Evolutionary conservation across 208 protist species (phyloP).

Genomic region (Crithidia sp.): DNA sequence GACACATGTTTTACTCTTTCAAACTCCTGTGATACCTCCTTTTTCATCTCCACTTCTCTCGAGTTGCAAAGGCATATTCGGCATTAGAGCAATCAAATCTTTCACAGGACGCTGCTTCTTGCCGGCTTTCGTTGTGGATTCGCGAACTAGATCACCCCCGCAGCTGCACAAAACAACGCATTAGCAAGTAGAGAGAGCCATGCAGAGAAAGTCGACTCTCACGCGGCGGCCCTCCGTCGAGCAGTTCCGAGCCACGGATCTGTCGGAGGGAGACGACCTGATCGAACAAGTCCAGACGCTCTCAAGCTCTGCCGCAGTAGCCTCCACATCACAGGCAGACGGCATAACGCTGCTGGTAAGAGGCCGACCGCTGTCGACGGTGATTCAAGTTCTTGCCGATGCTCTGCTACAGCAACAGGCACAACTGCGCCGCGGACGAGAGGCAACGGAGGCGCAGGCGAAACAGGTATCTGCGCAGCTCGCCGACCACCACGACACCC

Average conservation of each 20-base stretch:
- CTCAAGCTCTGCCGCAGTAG: background rate
- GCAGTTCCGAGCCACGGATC: background rate
- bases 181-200: background rate
- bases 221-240: background rate
- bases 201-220: slow-evolving; percentile 1
- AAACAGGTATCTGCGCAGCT: background rate
- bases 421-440: background rate
- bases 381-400: slow-evolving; percentile 15
- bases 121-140: no score
- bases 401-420: slow-evolving; percentile 8
- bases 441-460: slow-evolving; percentile 1
- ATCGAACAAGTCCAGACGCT: slow-evolving; percentile 2
- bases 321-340: background rate
- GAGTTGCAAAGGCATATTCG: no score
- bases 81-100: no score
- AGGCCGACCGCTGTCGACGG: background rate
- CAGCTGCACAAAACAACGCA: no score
- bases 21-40: no score
- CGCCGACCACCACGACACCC: background rate
- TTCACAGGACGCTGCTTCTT: no score
- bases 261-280: background rate
- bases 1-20: no score
- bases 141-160: no score
- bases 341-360: slow-evolving; percentile 11
- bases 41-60: no score